Conservation (phyloP, 306 rosid genomes). For the Pueraria montana region DNA sequence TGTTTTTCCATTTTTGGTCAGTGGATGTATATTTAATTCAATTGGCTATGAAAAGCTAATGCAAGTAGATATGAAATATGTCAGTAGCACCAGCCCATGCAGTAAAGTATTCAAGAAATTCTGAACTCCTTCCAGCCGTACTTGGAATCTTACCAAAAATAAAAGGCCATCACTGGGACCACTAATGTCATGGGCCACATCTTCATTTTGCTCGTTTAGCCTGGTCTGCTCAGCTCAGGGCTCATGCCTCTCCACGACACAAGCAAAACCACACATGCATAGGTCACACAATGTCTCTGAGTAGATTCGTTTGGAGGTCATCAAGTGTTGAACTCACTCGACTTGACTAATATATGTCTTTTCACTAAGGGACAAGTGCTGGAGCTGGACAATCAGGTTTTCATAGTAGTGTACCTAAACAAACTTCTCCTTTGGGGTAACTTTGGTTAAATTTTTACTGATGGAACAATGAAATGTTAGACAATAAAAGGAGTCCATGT, state of each 20-base stretch:
- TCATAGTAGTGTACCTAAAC: not conserved
- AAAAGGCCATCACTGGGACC: not conserved
- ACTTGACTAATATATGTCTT: not conserved
- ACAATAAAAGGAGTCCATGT: not conserved
- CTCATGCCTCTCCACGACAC: not conserved
- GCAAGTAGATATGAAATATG: not conserved
- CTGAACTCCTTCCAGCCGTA: not conserved
- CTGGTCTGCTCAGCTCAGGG: not conserved
- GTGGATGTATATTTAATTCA: not conserved
- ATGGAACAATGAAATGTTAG: not conserved
- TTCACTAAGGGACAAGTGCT: not conserved
- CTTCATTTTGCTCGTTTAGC: not conserved
- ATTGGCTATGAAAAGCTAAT: not conserved
- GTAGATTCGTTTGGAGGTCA: not conserved
- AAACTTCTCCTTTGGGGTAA: not conserved
- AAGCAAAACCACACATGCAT: not conserved
- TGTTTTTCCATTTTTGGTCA: not conserved
- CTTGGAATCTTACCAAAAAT: not conserved
- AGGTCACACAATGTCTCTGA: not conserved
- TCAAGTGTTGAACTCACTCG: not conserved
- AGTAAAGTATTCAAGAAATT: not conserved
- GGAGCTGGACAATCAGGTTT: not conserved
- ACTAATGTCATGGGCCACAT: slow-evolving; percentile 9
- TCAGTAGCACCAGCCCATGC: not conserved
- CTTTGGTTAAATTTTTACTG: not conserved